Base-by-base conservation (phyloP, 208 protist genomes). In the Strigomonas oncopelti region DNA sequence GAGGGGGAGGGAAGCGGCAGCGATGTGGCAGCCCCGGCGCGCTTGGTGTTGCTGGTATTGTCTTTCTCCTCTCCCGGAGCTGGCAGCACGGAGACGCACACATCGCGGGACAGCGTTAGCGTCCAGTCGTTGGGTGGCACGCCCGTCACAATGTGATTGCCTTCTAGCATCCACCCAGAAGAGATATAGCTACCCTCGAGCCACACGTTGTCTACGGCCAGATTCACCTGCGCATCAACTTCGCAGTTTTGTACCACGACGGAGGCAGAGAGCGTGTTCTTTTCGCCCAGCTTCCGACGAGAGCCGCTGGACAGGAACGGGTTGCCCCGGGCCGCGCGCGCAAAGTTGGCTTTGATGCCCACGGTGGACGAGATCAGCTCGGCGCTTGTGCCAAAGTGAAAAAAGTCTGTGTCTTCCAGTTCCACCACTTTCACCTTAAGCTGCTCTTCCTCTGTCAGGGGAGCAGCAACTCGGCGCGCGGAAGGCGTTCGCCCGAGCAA, bases 111-210 rank as follows among this genome's bases (percentile, higher is more conserved):
- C 48, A 87, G 65, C 2, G 61, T 42, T 27, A 87, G 60, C 42
- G 7, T 31, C 81, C 81, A 87, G 70, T 74, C 45, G 61, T 81
- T 83, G 27, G 13, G 61, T 27, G 81, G 77, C 27, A 87, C 68
- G 54, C 77, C 81, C 5, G 77, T 83, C 28, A 87, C 59, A 9
- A 83, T 36, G 71, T 79, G 78, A 36, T 70, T 57, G 25, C 61
- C 46, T 11, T 28, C 36, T 65, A 83, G 67, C 56, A 24, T 54
- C 72, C 78, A 78, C 11, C 56, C 45, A 3, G 65, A 11, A 14
- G 74, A 71, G 20, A 87, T 38, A 56, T 75, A 70, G 64, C 72
- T 78, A 68, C 67, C 81, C 64, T 87, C 81, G 58, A 79, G 72
- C 81, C 81, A 87, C 29, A 83, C 52, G 34, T 75, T 46, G 51